Evolutionary conservation across 2,329 filamentous ascomycete genomes (phyloP).

Genomic region (Hirsutella thompsonii): DNA sequence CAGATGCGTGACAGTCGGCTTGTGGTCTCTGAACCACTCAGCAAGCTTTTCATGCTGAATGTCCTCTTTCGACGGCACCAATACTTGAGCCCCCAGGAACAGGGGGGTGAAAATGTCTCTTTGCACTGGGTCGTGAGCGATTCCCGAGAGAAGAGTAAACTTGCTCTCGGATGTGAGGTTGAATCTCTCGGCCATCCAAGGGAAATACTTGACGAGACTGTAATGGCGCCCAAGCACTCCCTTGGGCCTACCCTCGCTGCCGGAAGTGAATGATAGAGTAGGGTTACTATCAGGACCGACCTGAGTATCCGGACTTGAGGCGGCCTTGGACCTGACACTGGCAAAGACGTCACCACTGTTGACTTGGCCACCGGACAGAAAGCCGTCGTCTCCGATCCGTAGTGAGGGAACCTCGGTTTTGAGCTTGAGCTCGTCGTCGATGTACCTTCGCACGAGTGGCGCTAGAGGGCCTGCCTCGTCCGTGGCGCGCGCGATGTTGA

Average conservation of each 20-base stretch:
- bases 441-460: slow-evolving; percentile 44
- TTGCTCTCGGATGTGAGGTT: slow-evolving; percentile 55
- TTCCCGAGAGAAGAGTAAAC: slow-evolving; percentile 77
- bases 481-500: slow-evolving; percentile 56
- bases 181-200: slow-evolving; percentile 86
- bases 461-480: slow-evolving; percentile 35
- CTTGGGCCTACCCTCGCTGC: slow-evolving; percentile 70
- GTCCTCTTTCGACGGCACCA: slow-evolving; percentile 69
- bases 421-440: slow-evolving; percentile 58
- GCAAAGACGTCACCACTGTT: slow-evolving; percentile 57
- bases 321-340: slow-evolving; percentile 32
- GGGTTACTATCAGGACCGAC: slow-evolving; percentile 79
- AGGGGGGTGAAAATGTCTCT: slow-evolving; percentile 78
- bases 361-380: slow-evolving; percentile 53
- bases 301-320: slow-evolving; percentile 52
- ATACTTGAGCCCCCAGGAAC: slow-evolving; percentile 67
- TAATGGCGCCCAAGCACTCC: slow-evolving; percentile 83
- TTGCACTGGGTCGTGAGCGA: slow-evolving; percentile 63
- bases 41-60: slow-evolving; percentile 75
- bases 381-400: slow-evolving; percentile 57
- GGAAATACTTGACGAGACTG: slow-evolving; percentile 73
- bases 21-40: slow-evolving; percentile 73
- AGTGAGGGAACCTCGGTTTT: slow-evolving; percentile 65
- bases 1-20: slow-evolving; percentile 70
- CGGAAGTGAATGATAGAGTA: slow-evolving; percentile 63